A percentile compares a stretch with the other conserved stretches of the same genome.
These are phyloP conservation scores for Populus davidiana DNA, from an alignment of 345 rosid species.

Conservation along the genomic window DNA sequence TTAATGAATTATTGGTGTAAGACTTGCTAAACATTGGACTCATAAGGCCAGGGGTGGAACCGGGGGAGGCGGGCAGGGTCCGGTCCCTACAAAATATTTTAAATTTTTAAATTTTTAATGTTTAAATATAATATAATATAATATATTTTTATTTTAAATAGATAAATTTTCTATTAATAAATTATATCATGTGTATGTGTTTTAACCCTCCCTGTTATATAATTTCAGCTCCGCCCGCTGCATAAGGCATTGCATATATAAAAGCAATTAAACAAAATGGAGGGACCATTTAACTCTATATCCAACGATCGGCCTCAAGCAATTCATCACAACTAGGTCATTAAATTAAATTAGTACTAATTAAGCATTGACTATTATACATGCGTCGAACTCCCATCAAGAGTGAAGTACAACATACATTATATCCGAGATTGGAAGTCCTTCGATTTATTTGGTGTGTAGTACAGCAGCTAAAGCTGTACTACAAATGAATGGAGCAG, in stretches of 20 bases:
- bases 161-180: no score
- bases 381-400: not conserved
- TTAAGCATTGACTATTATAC: not conserved
- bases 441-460: not conserved
- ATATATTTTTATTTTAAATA: no score
- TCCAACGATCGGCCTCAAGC: not conserved
- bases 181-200: no score
- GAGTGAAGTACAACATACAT: not conserved
- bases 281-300: not conserved
- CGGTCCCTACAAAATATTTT: no score
- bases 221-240: no score
- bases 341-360: not conserved
- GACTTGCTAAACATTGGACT: no score
- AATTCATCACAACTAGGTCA: not conserved
- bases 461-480: constrained; percentile 25
- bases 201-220: no score
- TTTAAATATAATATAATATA: no score
- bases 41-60: no score
- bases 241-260: not conserved
- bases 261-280: not conserved
- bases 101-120: no score
- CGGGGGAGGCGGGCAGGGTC: no score
- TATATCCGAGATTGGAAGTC: not conserved
- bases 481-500: not conserved
- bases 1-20: no score